Evolutionary conservation across 805 yeast species (phyloP).

Genomic region (Grigorovia humatica): DNA sequence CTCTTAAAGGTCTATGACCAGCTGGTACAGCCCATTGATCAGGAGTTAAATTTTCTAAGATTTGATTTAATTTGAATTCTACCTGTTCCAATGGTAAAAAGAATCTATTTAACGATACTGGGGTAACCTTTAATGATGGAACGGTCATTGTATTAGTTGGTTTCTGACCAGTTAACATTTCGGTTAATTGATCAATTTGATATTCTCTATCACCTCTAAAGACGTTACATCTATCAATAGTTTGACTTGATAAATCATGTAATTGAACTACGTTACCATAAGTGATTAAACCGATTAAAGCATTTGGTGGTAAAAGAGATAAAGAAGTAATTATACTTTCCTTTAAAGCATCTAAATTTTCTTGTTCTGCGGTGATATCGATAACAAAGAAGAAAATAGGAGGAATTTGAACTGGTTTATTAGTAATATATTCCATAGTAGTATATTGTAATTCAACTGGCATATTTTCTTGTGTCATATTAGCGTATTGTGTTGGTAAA

Average conservation of each 20-base stretch:
- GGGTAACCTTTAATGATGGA: constrained; percentile 29
- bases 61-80: constrained; percentile 71
- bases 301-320: constrained; percentile 77
- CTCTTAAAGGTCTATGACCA: constrained; percentile 77
- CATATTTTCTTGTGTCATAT: constrained; percentile 60
- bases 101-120: constrained; percentile 48
- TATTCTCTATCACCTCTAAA: constrained; percentile 89
- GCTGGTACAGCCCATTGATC: constrained; percentile 88
- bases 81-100: constrained; percentile 65
- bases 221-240: constrained; percentile 63
- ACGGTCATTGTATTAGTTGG: constrained; percentile 27
- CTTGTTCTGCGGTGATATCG: constrained; percentile 84
- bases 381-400: constrained; percentile 81
- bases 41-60: constrained; percentile 63
- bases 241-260: constrained; percentile 65
- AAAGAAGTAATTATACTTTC: constrained; percentile 69
- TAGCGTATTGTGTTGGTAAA: constrained; percentile 73
- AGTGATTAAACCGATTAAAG: constrained; percentile 78
- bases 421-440: constrained; percentile 76
- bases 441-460: constrained; percentile 73
- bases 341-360: constrained; percentile 72
- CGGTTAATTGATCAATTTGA: constrained; percentile 41
- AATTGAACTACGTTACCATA: constrained; percentile 81
- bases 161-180: constrained; percentile 51
- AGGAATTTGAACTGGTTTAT: constrained; percentile 71